phyloP scores from a whole-genome alignment of 225 moss, liverwort and hornwort genomes.

The Straminergon stramineum region DNA sequence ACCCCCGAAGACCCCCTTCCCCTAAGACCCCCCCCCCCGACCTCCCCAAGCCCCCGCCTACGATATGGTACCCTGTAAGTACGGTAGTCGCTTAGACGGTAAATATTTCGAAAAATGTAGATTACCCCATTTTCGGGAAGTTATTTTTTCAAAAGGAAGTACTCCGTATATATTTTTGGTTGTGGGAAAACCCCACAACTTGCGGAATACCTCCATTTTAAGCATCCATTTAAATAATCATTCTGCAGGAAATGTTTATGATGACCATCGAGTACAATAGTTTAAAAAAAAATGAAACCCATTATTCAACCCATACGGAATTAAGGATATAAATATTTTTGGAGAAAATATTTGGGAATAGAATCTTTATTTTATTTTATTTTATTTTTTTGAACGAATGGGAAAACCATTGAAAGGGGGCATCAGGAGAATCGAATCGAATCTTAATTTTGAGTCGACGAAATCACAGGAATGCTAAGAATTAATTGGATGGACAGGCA shows the following conservation, averaged over 20 bases:
- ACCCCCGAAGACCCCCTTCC: neutral
- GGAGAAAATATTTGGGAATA: neutral
- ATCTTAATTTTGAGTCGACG: neutral
- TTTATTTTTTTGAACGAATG: too few relatives aligned
- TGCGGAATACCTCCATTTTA: neutral
- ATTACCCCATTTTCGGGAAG: too few relatives aligned
- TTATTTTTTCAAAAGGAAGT: too few relatives aligned
- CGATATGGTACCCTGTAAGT: neutral
- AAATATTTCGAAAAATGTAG: neutral
- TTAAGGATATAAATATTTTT: too few relatives aligned
- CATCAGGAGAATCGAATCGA: neutral
- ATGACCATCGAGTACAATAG: neutral
- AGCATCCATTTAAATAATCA: too few relatives aligned
- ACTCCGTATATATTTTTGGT: too few relatives aligned
- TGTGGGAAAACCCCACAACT: neutral
- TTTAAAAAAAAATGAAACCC: neutral
- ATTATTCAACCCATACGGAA: neutral
- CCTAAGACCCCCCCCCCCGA: too few relatives aligned
- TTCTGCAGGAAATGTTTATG: too few relatives aligned
- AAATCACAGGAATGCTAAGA: neutral
- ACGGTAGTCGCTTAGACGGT: neutral
- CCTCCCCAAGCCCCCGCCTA: neutral
- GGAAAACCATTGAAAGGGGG: too few relatives aligned
- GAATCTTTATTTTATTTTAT: neutral
- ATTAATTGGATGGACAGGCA: neutral